Evolutionary conservation across 225 moss, liverwort and hornwort genomes (phyloP).

Genomic region (Marchantia paleacea): DNA sequence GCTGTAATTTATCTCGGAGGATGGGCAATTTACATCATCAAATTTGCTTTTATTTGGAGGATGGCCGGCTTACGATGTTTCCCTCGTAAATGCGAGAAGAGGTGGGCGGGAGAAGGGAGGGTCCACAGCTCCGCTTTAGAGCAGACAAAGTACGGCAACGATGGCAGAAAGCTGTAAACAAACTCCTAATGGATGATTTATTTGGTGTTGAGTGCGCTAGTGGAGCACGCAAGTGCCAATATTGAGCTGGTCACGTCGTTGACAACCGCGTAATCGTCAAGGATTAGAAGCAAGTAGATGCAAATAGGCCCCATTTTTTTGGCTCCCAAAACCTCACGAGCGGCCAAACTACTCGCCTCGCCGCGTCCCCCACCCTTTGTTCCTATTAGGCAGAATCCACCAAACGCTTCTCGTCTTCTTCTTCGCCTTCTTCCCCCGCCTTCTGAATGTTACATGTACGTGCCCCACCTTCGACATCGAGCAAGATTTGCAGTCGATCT

Average conservation of each 20-base stretch:
- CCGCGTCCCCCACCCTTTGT: neutral
- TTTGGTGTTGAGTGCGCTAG: constrained; percentile 4
- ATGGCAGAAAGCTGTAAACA: neutral
- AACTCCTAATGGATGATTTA: neutral
- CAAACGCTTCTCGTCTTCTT: neutral
- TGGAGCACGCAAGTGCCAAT: constrained; percentile 15
- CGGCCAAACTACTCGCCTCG: neutral
- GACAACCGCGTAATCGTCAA: neutral
- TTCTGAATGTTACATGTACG: neutral
- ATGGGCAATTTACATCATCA: neutral
- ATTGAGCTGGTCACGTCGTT: constrained; percentile 8
- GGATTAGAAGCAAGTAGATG: neutral
- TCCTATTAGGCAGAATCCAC: neutral
- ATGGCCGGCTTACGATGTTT: constrained; percentile 1
- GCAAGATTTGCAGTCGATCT: neutral
- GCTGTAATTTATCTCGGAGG: neutral
- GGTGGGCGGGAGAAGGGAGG: neutral
- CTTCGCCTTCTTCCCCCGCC: neutral
- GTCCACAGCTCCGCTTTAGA: neutral
- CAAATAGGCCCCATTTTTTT: neutral
- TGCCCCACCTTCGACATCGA: neutral
- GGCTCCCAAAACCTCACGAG: neutral
- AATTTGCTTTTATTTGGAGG: neutral
- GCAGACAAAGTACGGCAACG: constrained; percentile 9
- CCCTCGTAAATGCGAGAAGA: neutral